Percentiles rank a stretch among this genome's conserved stretches.
Conservation (phyloP, 2,329 filamentous ascomycete genomes). For the Lachnellula cervina region DNA sequence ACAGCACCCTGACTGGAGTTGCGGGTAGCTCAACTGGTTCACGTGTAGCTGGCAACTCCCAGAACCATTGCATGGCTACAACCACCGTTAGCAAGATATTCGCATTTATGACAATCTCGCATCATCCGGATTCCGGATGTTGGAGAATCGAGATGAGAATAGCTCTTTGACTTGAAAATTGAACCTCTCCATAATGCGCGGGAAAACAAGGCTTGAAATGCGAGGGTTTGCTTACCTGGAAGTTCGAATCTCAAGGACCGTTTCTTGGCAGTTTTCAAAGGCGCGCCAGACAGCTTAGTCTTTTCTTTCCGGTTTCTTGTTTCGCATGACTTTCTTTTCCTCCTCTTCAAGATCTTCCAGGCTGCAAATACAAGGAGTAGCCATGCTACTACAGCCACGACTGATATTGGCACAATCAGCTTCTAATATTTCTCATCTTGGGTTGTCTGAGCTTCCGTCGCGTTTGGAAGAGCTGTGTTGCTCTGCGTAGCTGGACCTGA, state of each 20-base stretch:
- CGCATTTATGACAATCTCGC: too few species aligned
- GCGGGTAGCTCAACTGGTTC: neutral
- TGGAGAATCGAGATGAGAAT: too few species aligned
- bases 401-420: neutral
- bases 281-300: neutral
- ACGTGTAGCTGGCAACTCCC: neutral
- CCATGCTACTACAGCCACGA: neutral
- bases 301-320: neutral
- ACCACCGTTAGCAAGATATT: neutral
- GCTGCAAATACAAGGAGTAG: neutral
- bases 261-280: neutral
- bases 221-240: neutral
- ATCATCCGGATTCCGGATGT: too few species aligned
- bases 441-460: neutral
- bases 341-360: neutral
- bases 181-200: too few species aligned
- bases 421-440: neutral
- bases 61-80: neutral
- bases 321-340: neutral
- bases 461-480: neutral
- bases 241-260: neutral
- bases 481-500: neutral
- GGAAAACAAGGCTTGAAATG: too few species aligned
- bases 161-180: too few species aligned
- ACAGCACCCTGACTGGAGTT: neutral